Evolutionary conservation across 495 filamentous ascomycete species (phyloP), one percentile per base, ranked within the genome.

Genomic region (Penicillium goetzii): DNA sequence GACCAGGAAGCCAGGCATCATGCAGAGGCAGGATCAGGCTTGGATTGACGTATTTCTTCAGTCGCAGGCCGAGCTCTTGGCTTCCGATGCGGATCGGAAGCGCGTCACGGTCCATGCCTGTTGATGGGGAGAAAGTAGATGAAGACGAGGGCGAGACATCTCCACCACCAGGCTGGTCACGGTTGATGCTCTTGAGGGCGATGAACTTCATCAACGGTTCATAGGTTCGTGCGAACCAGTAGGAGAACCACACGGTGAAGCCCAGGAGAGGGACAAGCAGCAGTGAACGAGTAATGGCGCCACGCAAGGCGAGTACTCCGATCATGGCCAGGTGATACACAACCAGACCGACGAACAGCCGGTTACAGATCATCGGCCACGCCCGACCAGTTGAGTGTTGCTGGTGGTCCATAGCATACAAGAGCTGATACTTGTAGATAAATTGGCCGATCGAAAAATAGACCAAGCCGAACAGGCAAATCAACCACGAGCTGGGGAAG

Each of bases 381-480:
- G 93, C 93, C 61, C 88, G 86, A 33, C 96, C 96, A 0, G 95
- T 97, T 6, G 95, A 93, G 72, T 98, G 93, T 62, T 96, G 93
- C 8, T 91, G 89, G 70, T 98, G 93, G 72, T 98, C 93, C 96
- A 99, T 98, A 11, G 96, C 92, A 74, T 98, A 99, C 5, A 99
- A 81, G 7, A 99, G 83, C 76, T 98, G 96, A 71, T 98, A 98
- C 73, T 99, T 99, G 84, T 98, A 97, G 30, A 92, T 93, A 70
- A 94, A 96, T 68, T 91, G 89, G 28, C 96, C 96, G 43, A 97
- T 83, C 15, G 86, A 78, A 69, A 98, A 99, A 74, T 97, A 99
- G 12, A 90, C 75, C 50, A 96, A 78, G 9, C 96, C 96, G 53
- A 95, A 89, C 26, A 90, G 80, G 19, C 96, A 85, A 19, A 97